Base-by-base conservation (phyloP, 1,284 basidiomycete species). In the Neolentinus lepideus region DNA sequence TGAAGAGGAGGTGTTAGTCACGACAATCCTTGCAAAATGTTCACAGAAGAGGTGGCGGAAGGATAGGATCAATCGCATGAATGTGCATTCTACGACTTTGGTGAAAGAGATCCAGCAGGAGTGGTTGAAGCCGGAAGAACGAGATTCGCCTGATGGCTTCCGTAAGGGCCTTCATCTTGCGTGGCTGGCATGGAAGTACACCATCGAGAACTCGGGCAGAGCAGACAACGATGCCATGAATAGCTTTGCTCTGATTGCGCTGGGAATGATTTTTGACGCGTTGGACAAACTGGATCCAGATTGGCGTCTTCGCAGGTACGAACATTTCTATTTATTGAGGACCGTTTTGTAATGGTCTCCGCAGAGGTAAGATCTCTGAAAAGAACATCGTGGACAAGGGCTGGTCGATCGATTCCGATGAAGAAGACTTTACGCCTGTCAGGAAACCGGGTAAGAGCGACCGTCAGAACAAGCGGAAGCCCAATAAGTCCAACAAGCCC, bases 1-100 rank as follows among this genome's bases (percentile, higher is more conserved):
- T 3, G 90, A 91, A 63, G 84, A 85, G 54, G 90, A 92, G 62
- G 75, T 90, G 24, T 81, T 89, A 1, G 71, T 84, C 8, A 87
- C 88, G 14, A 84, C 84, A 0, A 91, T 92, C 57, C 69, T 88
- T 38, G 84, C 83, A 1, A 83, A 82, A 55, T 83, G 80, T 61
- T 67, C 75, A 1, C 79, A 84, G 58, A 77, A 70, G 56, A 78
- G 83, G 33, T 84, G 78, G 75, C 72, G 86, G 58, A 75, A 68
- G 51, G 80, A 83, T 59, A 75, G 85, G 35, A 79, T 79, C 56
- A 75, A 82, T 54, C 75, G 81, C 19, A 85, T 90, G 85, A 73
- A 75, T 47, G 69, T 79, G 9, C 84, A 88, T 60, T 67, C 79
- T 1, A 67, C 64, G n/a, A 75, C 70, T 33, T 72, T 88, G 25